Percentiles rank a stretch among this genome's conserved stretches.
phyloP scores from a whole-genome alignment of 306 rosid species.

The Pterocarpus macrocarpus region DNA sequence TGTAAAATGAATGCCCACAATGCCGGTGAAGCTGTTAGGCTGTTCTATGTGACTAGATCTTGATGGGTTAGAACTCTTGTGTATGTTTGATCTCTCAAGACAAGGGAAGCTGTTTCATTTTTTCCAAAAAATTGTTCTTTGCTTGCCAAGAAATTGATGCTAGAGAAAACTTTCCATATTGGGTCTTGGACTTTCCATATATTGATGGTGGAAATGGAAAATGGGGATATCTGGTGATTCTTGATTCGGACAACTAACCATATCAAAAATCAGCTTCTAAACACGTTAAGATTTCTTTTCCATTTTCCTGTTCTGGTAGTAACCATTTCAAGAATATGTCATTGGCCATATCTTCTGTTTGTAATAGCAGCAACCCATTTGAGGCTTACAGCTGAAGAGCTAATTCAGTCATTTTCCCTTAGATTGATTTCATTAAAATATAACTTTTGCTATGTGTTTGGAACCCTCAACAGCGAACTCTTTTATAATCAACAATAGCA shows the following conservation, averaged over 20 bases:
- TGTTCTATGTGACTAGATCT: conserved; percentile 49
- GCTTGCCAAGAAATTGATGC: conserved; percentile 10
- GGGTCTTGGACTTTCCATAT: conserved; percentile 36
- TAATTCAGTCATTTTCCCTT: background rate
- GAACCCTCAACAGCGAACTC: background rate
- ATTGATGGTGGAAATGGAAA: conserved; percentile 6
- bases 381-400: conserved; percentile 8
- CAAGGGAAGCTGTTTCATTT: conserved; percentile 4
- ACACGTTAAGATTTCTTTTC: background rate
- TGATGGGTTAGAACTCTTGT: background rate
- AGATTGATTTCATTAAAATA: background rate
- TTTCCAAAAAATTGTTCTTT: conserved; percentile 5
- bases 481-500: background rate
- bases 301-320: conserved; percentile 1
- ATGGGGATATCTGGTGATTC: conserved; percentile 10
- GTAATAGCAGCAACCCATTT: conserved; percentile 23
- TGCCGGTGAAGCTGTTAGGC: conserved; percentile 31
- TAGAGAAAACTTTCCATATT: conserved; percentile 18
- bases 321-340: background rate
- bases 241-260: background rate
- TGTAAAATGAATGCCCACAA: conserved; percentile 1
- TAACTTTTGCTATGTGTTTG: background rate
- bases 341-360: conserved; percentile 16
- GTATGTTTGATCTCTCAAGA: background rate
- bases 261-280: conserved; percentile 6